These are phyloP conservation scores for Tillandsia fasciculata DNA, from an alignment of 176 grass and related monocot species.

Conservation along the genomic window DNA sequence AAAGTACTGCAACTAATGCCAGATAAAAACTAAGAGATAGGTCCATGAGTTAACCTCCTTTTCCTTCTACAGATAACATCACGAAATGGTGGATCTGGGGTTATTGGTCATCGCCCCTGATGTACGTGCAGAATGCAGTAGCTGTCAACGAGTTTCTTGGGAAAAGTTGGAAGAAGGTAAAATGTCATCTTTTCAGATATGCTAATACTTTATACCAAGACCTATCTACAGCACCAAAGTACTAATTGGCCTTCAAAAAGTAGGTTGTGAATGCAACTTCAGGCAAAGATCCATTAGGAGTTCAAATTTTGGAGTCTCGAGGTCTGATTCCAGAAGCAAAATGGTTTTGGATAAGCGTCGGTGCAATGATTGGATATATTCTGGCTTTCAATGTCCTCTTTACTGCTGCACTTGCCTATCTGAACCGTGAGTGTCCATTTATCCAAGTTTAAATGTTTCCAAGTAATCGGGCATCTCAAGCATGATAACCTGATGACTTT, in stretches of 20 bases:
- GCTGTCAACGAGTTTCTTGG: slow-evolving; percentile 49
- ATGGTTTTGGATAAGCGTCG: slow-evolving; percentile 82
- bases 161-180: slow-evolving; percentile 6
- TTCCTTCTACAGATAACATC: slow-evolving; percentile 43
- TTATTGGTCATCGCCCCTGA: slow-evolving; percentile 75
- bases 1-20: too few relatives aligned
- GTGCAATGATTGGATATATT: slow-evolving; percentile 65
- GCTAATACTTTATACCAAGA: too few relatives aligned
- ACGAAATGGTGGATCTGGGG: slow-evolving; percentile 96
- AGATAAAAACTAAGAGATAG: too few relatives aligned
- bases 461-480: background rate
- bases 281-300: slow-evolving; percentile 36
- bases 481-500: background rate
- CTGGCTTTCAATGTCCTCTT: slow-evolving; percentile 76
- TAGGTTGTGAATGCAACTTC: too few relatives aligned
- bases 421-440: slow-evolving; percentile 49
- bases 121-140: slow-evolving; percentile 72
- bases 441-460: background rate
- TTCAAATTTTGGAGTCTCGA: slow-evolving; percentile 35
- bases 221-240: too few relatives aligned
- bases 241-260: too few relatives aligned
- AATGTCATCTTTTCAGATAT: background rate
- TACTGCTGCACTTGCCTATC: slow-evolving; percentile 50
- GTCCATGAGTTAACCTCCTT: background rate
- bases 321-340: slow-evolving; percentile 64